A percentile compares a stretch with the other conserved stretches of the same genome.
Evolutionary conservation across 108 stramenopile species (phyloP).

Genomic region (Fistulifera solaris): DNA sequence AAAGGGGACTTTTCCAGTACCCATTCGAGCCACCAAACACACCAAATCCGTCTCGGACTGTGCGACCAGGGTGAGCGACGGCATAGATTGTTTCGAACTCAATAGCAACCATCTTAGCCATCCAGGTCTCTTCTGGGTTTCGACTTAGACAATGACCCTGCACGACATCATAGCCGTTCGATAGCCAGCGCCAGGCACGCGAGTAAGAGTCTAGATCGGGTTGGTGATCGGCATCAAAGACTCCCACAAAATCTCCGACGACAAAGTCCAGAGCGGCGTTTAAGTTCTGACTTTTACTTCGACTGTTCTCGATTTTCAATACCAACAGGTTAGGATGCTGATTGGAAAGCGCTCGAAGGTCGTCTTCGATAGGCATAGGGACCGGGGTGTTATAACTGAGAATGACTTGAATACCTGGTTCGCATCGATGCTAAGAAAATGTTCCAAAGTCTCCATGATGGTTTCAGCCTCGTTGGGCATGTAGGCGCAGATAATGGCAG

Average conservation of each 20-base stretch:
- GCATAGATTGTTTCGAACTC: constrained; percentile 6
- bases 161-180: constrained; percentile 1
- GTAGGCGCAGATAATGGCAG: constrained; percentile 5
- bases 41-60: constrained; percentile 1
- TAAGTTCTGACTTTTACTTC: not conserved
- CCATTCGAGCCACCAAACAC: constrained; percentile 6
- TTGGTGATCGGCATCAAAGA: constrained; percentile 3
- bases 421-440: not conserved
- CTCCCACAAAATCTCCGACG: constrained; percentile 1
- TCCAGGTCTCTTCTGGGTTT: constrained; percentile 2
- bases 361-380: not conserved
- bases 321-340: not conserved
- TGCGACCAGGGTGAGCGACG: not conserved
- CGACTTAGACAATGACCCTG: constrained; percentile 1
- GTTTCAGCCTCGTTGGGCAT: constrained; percentile 1
- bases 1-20: constrained; percentile 1
- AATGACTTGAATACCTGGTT: not conserved
- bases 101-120: constrained; percentile 3
- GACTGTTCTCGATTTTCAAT: not conserved
- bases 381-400: constrained; percentile 2
- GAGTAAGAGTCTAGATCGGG: not conserved
- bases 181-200: constrained; percentile 5
- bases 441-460: constrained; percentile 1
- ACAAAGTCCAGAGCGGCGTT: constrained; percentile 1
- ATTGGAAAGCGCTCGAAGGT: not conserved